These are phyloP conservation scores for Fagopyrum esculentum DNA, from an alignment of 148 eudicot species.

Conservation along the genomic window DNA sequence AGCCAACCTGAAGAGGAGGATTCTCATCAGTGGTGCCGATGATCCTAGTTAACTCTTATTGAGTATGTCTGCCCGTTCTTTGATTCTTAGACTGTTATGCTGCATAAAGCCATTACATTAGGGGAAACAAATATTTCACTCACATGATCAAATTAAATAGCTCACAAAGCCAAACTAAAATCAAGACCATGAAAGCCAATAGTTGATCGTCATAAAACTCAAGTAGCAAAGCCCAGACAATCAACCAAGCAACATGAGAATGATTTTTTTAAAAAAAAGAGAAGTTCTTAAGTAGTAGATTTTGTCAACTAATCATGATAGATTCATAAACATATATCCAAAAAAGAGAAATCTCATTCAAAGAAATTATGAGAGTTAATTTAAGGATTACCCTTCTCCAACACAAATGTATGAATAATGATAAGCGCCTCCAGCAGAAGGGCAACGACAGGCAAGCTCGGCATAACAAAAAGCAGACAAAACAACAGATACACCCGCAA, in stretches of 20 bases:
- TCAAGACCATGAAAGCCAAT: no score
- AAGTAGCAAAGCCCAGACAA: constrained; percentile 60
- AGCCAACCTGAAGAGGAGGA: no score
- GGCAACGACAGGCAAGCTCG: constrained; percentile 61
- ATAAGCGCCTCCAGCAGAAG: constrained; percentile 98
- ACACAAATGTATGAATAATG: constrained; percentile 63
- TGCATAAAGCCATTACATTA: no score
- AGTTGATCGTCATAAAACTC: constrained; percentile 18
- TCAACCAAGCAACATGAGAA: constrained; percentile 52
- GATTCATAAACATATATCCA: no score
- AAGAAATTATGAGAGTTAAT: background rate
- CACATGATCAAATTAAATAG: no score
- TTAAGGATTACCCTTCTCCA: constrained; percentile 55
- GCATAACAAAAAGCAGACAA: constrained; percentile 43
- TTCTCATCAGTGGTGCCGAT: no score
- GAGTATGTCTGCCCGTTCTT: no score
- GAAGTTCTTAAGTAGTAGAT: background rate
- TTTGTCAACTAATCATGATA: no score
- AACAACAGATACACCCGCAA: constrained; percentile 48
- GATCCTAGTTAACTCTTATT: no score
- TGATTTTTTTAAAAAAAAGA: background rate
- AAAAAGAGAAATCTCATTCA: background rate
- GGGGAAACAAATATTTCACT: no score
- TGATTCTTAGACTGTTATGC: no score
- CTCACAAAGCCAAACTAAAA: no score